Conservation (phyloP, 176 grass and related monocot genomes). For the Avena insularis region DNA sequence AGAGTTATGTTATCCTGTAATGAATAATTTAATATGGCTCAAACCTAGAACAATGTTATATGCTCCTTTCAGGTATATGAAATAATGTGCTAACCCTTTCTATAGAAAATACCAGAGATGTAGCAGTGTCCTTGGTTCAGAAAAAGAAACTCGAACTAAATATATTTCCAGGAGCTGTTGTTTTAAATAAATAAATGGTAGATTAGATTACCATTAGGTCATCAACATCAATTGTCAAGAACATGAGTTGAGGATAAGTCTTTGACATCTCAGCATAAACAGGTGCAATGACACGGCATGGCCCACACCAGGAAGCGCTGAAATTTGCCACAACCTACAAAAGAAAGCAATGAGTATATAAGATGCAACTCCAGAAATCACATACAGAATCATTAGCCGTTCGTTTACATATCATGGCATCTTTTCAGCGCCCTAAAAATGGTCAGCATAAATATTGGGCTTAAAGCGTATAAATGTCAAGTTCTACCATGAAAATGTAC, state of each 20-base stretch:
- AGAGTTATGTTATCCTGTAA: neutral
- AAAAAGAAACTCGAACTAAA: neutral
- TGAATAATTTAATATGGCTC: neutral
- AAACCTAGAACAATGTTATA: neutral
- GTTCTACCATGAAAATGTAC: neutral
- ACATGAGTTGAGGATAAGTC: slow-evolving; percentile 82
- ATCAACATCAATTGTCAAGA: slow-evolving; percentile 79
- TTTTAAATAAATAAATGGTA: neutral
- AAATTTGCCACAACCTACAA: slow-evolving; percentile 82
- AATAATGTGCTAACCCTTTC: neutral
- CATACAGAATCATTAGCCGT: neutral
- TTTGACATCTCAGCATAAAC: slow-evolving; percentile 76
- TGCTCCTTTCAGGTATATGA: neutral
- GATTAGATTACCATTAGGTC: slow-evolving; percentile 64
- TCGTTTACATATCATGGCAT: neutral
- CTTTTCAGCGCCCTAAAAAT: neutral
- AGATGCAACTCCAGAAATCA: neutral
- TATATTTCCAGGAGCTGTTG: neutral
- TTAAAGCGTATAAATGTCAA: neutral
- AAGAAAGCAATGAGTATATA: slow-evolving; percentile 11
- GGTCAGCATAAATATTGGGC: neutral
- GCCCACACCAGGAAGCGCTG: slow-evolving; percentile 83
- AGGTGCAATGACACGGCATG: slow-evolving; percentile 76
- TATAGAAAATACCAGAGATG: neutral
- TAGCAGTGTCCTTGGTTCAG: neutral